phyloP scores from a whole-genome alignment of 1,284 basidiomycete genomes.

The Fomitopsis pinicola region DNA sequence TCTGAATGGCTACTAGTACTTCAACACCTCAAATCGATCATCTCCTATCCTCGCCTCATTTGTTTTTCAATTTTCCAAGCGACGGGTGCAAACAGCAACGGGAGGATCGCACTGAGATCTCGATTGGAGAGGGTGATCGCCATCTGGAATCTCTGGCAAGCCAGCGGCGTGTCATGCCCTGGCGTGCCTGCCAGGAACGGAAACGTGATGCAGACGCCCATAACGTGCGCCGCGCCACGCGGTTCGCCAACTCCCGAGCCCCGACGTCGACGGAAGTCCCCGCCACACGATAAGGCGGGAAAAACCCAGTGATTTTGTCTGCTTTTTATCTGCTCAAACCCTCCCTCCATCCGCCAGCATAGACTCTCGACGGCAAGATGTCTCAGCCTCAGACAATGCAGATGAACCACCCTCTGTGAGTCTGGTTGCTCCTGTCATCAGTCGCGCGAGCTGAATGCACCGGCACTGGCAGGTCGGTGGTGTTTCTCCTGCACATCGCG shows the following conservation, averaged over 20 bases:
- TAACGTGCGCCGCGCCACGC: neutral
- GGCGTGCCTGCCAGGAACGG: conserved; percentile 2
- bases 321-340: neutral
- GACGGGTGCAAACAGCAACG: neutral
- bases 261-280: neutral
- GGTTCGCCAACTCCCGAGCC: neutral
- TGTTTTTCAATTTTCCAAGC: neutral
- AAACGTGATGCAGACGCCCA: neutral
- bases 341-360: neutral
- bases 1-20: no score
- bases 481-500: conserved; percentile 76
- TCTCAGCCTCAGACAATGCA: neutral
- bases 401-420: conserved; percentile 8
- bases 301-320: neutral
- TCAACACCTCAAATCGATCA: no score
- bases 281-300: neutral
- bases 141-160: conserved; percentile 4
- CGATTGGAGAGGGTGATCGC: conserved; percentile 2
- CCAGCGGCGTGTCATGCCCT: no score
- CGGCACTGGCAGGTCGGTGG: conserved; percentile 41
- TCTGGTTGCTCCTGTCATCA: neutral
- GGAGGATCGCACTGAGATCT: neutral
- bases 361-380: neutral
- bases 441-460: neutral
- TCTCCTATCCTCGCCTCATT: neutral